Evolutionary conservation across 1,284 basidiomycete species (phyloP), one percentile per base, ranked within the genome.

Genomic region (Boletus hoseneyae): DNA sequence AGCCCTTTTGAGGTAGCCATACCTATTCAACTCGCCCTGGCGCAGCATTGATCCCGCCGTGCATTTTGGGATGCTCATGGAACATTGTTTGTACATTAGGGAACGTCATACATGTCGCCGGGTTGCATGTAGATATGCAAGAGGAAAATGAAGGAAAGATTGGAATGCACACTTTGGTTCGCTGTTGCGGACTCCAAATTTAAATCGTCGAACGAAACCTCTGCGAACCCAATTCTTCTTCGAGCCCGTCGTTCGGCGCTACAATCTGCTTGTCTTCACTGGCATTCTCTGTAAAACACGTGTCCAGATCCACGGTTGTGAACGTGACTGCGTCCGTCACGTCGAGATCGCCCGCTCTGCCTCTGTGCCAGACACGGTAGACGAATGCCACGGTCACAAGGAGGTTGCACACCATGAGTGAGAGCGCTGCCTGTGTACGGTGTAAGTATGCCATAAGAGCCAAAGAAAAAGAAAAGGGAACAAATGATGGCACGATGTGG

Each of bases 391-490:
- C 55, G 35, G 67, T 54, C 37, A 69, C 64, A 45, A 69, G 54
- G 4, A 67, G 47, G 25, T 66, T 66, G 53, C 61, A 67, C 2
- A 67, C 53, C 41, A 64, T 46, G 19, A 64, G 44, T 9, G 61
- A 44, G 13, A 55, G 32, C 7, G 63, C 61, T 6, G 49, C 30
- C 48, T 43, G n/a, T 11, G 10, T 11, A 15, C 7, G n/a, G 21
- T 5, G 13, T 38, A 8, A 38, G 37, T 9, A 38, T 23, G 2
- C 18, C 5, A 21, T 18, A 6, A 4, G 33, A 34, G 33, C 4
- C 16, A 3, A 37, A 21, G 6, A n/a, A 16, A 8, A n/a, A 16
- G 8, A 34, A 34, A 34, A 9, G 2, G n/a, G 8, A 34, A 34
- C 6, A 4, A 16, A 32, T 32, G 32, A 12, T 32, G 12, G 12